Evolutionary conservation across 371 early-diverging fungal species (phyloP), one percentile per base, ranked within the genome.

Genomic region (Thermomucor indicae-seudaticae): DNA sequence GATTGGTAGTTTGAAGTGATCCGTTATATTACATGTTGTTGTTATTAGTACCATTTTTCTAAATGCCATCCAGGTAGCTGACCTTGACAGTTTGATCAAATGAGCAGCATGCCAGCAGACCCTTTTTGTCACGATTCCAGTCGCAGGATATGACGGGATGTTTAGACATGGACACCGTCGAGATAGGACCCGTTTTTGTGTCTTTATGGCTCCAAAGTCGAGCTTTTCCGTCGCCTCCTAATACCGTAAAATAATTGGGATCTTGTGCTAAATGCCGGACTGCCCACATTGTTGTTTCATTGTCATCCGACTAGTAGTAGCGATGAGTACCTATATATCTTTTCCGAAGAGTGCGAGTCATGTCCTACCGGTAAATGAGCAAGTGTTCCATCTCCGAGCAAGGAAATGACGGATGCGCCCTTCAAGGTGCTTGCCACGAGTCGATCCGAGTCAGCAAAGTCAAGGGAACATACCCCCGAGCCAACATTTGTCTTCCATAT

Each of bases 401-500:
- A 41, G 8, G 53, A 29, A 23, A 83, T 49, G 7, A 59, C 35
- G 16, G 72, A 66, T 37, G 69, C 73, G 6, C 87, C 86, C 6
- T 72, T 59, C 51, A 80, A 58, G 1, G 84, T 75, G 0, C 73
- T 70, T 0, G 78, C 72, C 4, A 74, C 72, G 19, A 82, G 73
- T 16, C 68, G 43, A 5, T 58, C 42, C 19, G 74, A 70, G 24
- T 70, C 70, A 11, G 71, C 70, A 14, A 88, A 88, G 49, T 85
- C 83, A 17, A 85, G 47, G 0, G 81, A 64, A 50, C 85, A 84
- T 52, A 90, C 84, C 1, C 92, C 92, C 52, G 84, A 80, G 44
- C 78, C 67, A 6, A 89, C 61, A 46, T 91, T 83, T n/a, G 86
- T 80, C 53, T 85, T 83, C 80, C 88, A 91, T 6, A 81, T 39